phyloP scores from a whole-genome alignment of 139 green algal genomes.

The Micromonas pusilla region DNA sequence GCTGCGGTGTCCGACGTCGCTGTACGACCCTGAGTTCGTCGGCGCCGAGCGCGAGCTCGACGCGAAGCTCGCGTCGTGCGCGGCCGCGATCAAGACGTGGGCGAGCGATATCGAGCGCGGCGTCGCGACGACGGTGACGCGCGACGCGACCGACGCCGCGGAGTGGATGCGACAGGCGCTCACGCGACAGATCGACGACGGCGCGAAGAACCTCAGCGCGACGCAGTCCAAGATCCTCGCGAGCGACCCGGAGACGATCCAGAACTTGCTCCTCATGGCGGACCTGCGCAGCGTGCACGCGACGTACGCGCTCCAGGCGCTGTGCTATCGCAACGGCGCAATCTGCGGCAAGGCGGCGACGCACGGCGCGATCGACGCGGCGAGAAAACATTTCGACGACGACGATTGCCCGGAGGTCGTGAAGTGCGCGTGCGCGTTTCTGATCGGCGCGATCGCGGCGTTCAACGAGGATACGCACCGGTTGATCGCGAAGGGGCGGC shows the following conservation, averaged over 20 bases:
- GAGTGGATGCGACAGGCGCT: constrained; percentile 19
- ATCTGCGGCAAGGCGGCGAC: background rate
- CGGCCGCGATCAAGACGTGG: background rate
- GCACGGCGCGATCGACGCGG: background rate
- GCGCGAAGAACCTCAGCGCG: background rate
- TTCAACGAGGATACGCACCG: constrained; percentile 11
- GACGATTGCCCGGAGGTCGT: background rate
- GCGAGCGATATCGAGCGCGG: background rate
- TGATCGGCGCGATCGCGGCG: background rate
- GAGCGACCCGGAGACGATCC: background rate
- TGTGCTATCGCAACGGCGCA: background rate
- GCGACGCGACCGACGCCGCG: background rate
- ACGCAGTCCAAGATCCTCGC: background rate
- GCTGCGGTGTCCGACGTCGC: background rate
- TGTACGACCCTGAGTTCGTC: background rate
- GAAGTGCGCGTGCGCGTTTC: background rate
- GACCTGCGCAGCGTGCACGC: background rate
- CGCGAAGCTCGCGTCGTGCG: background rate
- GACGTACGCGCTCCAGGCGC: background rate
- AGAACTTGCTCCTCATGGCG: constrained; percentile 3
- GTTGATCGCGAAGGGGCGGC: background rate
- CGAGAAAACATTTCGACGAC: background rate
- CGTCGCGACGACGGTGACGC: background rate
- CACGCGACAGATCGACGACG: background rate
- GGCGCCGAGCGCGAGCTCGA: background rate